Evolutionary conservation across 306 rosid genomes (phyloP), one percentile per base, ranked within the genome.

Genomic region (Begonia loranthoides): DNA sequence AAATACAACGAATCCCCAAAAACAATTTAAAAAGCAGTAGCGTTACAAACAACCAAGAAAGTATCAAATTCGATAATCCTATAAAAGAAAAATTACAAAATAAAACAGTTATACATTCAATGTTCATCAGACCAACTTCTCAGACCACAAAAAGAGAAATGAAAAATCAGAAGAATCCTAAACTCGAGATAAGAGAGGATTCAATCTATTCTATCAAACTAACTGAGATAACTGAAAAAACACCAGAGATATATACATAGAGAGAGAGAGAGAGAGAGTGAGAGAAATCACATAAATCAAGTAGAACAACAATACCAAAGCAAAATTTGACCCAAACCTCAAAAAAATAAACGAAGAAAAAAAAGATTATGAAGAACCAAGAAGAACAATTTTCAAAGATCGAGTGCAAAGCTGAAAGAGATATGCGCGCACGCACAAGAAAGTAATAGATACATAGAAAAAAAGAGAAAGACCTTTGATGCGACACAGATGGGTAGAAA

Each of bases 401-500:
- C 24, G 2, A 36, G 15, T 16, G 13, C 14, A 49, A 67, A 47
- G n/a, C 41, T 36, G 24, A 36, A 40, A 71, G 57, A 79, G 73
- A 76, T n/a, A n/a, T n/a, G n/a, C n/a, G n/a, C n/a, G n/a, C n/a
- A n/a, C n/a, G n/a, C n/a, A n/a, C n/a, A n/a, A n/a, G n/a, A n/a
- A n/a, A n/a, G n/a, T n/a, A n/a, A n/a, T 71, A 76, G 38, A 62
- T 28, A 50, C 4, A 14, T 15, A 45, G 17, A 3, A 13, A 48
- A 47, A 24, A 19, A 62, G 40, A 24, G 43, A 15, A 76, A 34
- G 36, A 78, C 94, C 93, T 73, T 17, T 52, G 90, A 10, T 55
- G 80, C 33, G 67, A 48, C 45, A 22, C 49, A 19, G 62, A 57
- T 14, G 55, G 62, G 17, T 75, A 63, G 40, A 59, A 72, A 54